Conservation (phyloP, 2,329 filamentous ascomycete genomes). For the Passalora sequoiae region DNA sequence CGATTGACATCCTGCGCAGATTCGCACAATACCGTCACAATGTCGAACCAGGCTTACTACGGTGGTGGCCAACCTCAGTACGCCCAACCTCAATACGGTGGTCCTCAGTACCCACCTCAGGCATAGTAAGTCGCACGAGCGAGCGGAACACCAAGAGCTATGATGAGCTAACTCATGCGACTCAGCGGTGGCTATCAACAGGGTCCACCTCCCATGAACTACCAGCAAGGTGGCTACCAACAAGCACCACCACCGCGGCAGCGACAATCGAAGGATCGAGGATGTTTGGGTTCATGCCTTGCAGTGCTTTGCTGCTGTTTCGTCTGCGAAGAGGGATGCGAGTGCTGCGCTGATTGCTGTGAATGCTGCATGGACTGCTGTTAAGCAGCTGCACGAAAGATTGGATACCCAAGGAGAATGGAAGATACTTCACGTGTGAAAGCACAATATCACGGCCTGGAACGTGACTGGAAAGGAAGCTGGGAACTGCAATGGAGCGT, state of each 20-base stretch:
- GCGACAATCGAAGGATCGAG: conserved; percentile 44
- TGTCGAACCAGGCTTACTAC: conserved; percentile 44
- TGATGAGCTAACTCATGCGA: too few species aligned
- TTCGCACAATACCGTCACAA: too few species aligned
- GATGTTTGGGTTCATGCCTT: conserved; percentile 51
- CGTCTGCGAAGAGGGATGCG: conserved; percentile 59
- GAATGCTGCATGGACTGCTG: conserved; percentile 44
- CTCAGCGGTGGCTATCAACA: conserved; percentile 37
- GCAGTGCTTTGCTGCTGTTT: conserved; percentile 59
- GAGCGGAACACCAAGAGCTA: too few species aligned
- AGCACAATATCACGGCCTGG: not conserved
- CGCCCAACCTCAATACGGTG: conserved; percentile 16
- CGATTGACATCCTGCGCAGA: too few species aligned
- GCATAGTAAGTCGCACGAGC: conserved; percentile 30
- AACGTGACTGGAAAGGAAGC: too few species aligned
- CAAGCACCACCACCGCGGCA: conserved; percentile 40
- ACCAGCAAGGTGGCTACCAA: conserved; percentile 30
- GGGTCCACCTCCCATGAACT: conserved; percentile 34
- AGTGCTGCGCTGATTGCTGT: conserved; percentile 59
- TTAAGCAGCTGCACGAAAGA: conserved; percentile 12
- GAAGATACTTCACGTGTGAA: not conserved
- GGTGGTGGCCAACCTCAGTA: conserved; percentile 21
- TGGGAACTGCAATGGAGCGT: too few species aligned
- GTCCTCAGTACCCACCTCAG: conserved; percentile 36
- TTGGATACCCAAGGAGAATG: not conserved